Evolutionary conservation across 176 grass and related monocot species (phyloP).

Genomic region (Oryza glumipatula): DNA sequence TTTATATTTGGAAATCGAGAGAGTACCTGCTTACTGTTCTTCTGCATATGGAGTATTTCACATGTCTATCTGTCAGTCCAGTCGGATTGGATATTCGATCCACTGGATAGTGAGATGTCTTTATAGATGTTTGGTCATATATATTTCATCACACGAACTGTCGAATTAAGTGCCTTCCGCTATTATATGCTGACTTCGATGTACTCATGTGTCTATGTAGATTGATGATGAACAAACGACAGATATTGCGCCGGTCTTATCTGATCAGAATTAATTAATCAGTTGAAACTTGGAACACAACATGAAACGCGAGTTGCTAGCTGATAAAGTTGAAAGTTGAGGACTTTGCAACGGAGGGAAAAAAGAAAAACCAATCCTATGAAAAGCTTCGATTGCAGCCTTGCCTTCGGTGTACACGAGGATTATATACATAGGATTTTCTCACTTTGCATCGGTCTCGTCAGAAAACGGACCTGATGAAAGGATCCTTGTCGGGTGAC

Average conservation of each 20-base stretch:
- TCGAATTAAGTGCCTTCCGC: background rate
- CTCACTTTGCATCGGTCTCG: background rate
- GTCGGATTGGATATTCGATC: background rate
- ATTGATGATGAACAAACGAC: background rate
- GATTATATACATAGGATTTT: too few relatives aligned
- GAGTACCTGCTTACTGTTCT: background rate
- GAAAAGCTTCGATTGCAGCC: background rate
- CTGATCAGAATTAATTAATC: background rate
- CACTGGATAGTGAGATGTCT: background rate
- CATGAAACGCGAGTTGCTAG: background rate
- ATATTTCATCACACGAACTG: background rate
- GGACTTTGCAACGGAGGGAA: background rate
- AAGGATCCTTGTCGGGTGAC: conserved; percentile 22
- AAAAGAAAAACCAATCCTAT: background rate
- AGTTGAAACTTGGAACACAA: background rate
- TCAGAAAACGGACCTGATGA: conserved; percentile 8
- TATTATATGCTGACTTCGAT: background rate
- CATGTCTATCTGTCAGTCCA: background rate
- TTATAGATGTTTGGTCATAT: background rate
- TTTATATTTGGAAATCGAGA: too few relatives aligned
- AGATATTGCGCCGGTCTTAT: background rate
- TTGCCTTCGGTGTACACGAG: too few relatives aligned
- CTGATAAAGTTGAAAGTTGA: background rate
- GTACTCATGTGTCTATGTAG: background rate
- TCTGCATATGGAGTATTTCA: background rate